Evolutionary conservation across 1,139 yeast species (phyloP).

Genomic region (Yarrowia galli): DNA sequence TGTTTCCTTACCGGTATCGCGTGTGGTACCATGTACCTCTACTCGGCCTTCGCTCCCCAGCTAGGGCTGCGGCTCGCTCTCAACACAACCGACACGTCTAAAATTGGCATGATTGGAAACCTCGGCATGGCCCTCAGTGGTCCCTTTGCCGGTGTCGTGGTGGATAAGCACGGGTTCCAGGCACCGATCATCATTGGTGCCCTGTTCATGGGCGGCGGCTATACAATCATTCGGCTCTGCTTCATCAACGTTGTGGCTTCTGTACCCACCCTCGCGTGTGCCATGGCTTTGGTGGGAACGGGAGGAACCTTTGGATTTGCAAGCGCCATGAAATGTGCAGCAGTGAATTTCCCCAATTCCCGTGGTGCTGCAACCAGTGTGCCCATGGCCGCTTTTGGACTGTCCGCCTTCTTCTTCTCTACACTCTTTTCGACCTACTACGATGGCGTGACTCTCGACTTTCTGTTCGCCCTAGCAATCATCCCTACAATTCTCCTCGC

Average conservation of each 20-base stretch:
- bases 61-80: conserved; percentile 60
- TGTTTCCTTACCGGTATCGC: conserved; percentile 55
- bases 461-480: conserved; percentile 44
- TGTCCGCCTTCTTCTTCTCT: conserved; percentile 48
- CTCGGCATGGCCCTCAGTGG: conserved; percentile 65
- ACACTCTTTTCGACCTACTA: conserved; percentile 44
- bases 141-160: conserved; percentile 64
- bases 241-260: conserved; percentile 46
- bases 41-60: conserved; percentile 68
- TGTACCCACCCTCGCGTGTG: conserved; percentile 42
- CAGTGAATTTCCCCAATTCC: conserved; percentile 46
- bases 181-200: conserved; percentile 53
- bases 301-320: conserved; percentile 40
- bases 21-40: conserved; percentile 65
- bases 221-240: conserved; percentile 44
- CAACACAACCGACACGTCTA: conserved; percentile 62
- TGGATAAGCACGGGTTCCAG: conserved; percentile 61
- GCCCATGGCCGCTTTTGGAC: conserved; percentile 49
- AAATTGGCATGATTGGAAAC: conserved; percentile 63
- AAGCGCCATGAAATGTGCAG: conserved; percentile 48
- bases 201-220: conserved; percentile 45
- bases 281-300: conserved; percentile 34
- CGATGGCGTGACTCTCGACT: conserved; percentile 45
- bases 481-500: conserved; percentile 44
- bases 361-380: conserved; percentile 47